Conservation (phyloP, 345 rosid genomes). For the Combretum micranthum region DNA sequence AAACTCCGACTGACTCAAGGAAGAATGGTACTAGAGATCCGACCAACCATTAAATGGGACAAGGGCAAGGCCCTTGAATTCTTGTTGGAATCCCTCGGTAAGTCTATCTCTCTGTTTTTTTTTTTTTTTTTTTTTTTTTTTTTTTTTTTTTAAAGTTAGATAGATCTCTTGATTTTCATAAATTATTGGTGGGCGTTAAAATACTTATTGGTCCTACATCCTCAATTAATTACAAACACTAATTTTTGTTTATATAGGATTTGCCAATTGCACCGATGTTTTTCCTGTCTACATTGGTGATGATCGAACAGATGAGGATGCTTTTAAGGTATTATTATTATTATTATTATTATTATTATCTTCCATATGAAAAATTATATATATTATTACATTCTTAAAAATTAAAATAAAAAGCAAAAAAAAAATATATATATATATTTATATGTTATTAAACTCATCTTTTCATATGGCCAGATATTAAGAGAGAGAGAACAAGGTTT, state of each 20-base stretch:
- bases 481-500: slow-evolving; percentile 76
- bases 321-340: slow-evolving; percentile 92
- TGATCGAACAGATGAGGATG: slow-evolving; percentile 95
- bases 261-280: slow-evolving; percentile 57
- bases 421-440: no score
- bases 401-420: not conserved
- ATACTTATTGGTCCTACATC: not conserved
- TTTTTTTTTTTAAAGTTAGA: slow-evolving; percentile 1
- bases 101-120: no score
- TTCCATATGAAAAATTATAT: not conserved
- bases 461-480: slow-evolving; percentile 39
- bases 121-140: not conserved
- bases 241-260: slow-evolving; percentile 36
- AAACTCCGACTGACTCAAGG: slow-evolving; percentile 65
- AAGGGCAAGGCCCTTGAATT: slow-evolving; percentile 95
- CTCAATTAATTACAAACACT: no score
- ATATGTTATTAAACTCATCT: not conserved
- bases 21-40: slow-evolving; percentile 87
- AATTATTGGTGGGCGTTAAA: not conserved
- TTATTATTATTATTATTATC: no score
- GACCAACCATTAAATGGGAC: slow-evolving; percentile 89
- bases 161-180: not conserved
- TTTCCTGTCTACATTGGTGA: slow-evolving; percentile 94
- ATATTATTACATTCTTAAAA: not conserved
- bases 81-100: slow-evolving; percentile 80